Evolutionary conservation across 2,329 filamentous ascomycete genomes (phyloP).

Genomic region (Nemania bipapillata): DNA sequence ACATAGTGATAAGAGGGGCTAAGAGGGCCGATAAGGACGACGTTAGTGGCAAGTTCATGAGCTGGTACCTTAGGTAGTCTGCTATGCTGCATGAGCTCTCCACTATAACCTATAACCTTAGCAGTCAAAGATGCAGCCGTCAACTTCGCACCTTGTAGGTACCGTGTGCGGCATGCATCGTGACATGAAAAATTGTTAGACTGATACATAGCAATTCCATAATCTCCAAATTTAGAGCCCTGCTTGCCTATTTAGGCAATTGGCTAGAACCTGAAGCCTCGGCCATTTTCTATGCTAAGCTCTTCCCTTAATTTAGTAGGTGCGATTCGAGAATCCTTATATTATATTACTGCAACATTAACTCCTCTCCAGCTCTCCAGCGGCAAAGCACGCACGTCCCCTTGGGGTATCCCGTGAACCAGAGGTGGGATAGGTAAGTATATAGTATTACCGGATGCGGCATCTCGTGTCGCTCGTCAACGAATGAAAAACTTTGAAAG

Average conservation of each 20-base stretch:
- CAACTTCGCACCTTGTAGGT: no score
- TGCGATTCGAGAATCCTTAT: background rate
- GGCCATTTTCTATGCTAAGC: slow-evolving; percentile 17
- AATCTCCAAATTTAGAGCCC: background rate
- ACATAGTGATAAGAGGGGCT: slow-evolving; percentile 27
- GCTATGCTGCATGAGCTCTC: slow-evolving; percentile 4
- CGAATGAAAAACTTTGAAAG: slow-evolving; percentile 3
- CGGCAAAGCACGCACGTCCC: slow-evolving; percentile 22
- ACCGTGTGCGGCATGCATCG: background rate
- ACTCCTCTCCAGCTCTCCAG: background rate
- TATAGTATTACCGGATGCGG: slow-evolving; percentile 13
- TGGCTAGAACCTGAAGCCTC: slow-evolving; percentile 19
- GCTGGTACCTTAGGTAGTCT: background rate
- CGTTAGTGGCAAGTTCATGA: slow-evolving; percentile 2
- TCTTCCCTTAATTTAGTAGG: background rate
- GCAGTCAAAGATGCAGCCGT: background rate
- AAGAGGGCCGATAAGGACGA: slow-evolving; percentile 15
- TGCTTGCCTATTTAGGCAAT: slow-evolving; percentile 6
- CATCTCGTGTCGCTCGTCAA: background rate
- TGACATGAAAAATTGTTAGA: background rate
- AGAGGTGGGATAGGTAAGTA: background rate
- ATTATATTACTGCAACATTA: background rate
- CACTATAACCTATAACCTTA: background rate
- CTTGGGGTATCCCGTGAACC: slow-evolving; percentile 30
- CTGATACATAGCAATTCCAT: background rate